These are phyloP conservation scores for Anthostomella pinea DNA, from an alignment of 2,329 filamentous ascomycete genomes.

Conservation along the genomic window DNA sequence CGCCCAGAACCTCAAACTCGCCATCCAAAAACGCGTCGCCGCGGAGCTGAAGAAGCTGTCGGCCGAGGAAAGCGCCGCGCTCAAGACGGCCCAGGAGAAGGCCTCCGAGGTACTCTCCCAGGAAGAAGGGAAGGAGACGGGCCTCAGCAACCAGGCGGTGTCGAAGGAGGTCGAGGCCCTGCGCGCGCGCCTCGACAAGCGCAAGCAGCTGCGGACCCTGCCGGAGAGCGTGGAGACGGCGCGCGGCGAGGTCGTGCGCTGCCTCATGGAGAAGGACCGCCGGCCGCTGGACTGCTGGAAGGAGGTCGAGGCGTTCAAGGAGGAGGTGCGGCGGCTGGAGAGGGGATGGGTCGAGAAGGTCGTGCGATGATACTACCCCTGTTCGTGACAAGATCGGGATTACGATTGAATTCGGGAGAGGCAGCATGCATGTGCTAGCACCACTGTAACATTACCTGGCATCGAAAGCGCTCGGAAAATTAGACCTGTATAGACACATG, in stretches of 20 bases:
- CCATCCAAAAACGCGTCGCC: slow-evolving; percentile 83
- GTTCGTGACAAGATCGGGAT: not conserved
- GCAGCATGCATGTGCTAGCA: not conserved
- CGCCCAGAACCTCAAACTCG: slow-evolving; percentile 76
- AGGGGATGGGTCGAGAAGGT: slow-evolving; percentile 84
- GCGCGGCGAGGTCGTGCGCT: slow-evolving; percentile 72
- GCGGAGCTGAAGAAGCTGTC: slow-evolving; percentile 80
- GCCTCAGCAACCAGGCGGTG: slow-evolving; percentile 45
- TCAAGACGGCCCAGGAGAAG: slow-evolving; percentile 66
- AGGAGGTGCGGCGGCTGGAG: slow-evolving; percentile 83
- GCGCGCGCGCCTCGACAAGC: slow-evolving; percentile 56
- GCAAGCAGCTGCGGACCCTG: slow-evolving; percentile 64
- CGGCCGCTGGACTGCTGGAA: slow-evolving; percentile 91
- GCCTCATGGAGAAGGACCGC: slow-evolving; percentile 79
- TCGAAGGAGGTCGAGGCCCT: slow-evolving; percentile 59
- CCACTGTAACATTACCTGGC: not conserved
- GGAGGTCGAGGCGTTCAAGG: slow-evolving; percentile 88
- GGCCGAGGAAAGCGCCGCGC: slow-evolving; percentile 64
- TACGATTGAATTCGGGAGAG: not conserved
- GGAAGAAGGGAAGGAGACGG: slow-evolving; percentile 28
- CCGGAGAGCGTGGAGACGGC: slow-evolving; percentile 72
- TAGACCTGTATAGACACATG: too few relatives aligned
- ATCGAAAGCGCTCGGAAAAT: slow-evolving; percentile 1
- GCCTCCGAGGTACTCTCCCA: slow-evolving; percentile 30
- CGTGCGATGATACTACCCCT: slow-evolving; percentile 46